Percentiles rank a stretch among this genome's conserved stretches.
Evolutionary conservation across 2,329 filamentous ascomycete genomes (phyloP).

Genomic region (Alternaria burnsii): DNA sequence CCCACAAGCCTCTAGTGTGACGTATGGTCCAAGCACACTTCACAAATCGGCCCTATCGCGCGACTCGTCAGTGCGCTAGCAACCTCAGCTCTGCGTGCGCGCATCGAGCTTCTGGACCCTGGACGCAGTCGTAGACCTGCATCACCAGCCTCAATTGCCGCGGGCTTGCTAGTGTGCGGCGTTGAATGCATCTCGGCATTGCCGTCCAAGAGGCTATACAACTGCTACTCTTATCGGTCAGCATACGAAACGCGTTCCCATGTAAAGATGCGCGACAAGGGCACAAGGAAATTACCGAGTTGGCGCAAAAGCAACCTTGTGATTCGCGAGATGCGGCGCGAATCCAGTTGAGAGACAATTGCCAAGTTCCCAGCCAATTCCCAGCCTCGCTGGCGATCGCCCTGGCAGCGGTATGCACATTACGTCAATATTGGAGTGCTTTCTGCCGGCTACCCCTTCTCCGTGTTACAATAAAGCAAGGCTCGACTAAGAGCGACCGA

Average conservation of each 20-base stretch:
- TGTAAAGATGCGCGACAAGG: constrained; percentile 15
- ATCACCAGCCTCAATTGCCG: constrained; percentile 24
- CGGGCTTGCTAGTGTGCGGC: constrained; percentile 2
- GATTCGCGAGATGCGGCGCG: constrained; percentile 17
- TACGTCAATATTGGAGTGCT: constrained; percentile 14
- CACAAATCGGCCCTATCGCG: constrained; percentile 21
- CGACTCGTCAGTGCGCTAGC: constrained; percentile 11
- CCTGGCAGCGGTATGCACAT: constrained; percentile 19
- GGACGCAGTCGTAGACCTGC: constrained; percentile 9
- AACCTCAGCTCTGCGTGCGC: constrained; percentile 13
- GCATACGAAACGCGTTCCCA: constrained; percentile 12
- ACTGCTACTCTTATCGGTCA: not conserved
- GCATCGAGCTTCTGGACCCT: constrained; percentile 25
- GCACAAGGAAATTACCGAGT: constrained; percentile 9
- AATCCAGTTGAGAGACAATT: constrained; percentile 15
- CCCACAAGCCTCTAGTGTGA: constrained; percentile 22
- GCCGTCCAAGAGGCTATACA: constrained; percentile 17
- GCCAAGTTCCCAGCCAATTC: constrained; percentile 20
- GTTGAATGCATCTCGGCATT: constrained; percentile 18
- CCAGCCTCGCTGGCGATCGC: constrained; percentile 21
- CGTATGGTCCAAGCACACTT: constrained; percentile 26
- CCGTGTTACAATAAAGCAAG: constrained; percentile 10
- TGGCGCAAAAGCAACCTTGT: constrained; percentile 15
- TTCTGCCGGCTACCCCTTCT: constrained; percentile 1
- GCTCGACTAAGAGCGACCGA: constrained; percentile 11